Evolutionary conservation across 169 alveolate species (phyloP).

Genomic region (Babesia bovis): DNA sequence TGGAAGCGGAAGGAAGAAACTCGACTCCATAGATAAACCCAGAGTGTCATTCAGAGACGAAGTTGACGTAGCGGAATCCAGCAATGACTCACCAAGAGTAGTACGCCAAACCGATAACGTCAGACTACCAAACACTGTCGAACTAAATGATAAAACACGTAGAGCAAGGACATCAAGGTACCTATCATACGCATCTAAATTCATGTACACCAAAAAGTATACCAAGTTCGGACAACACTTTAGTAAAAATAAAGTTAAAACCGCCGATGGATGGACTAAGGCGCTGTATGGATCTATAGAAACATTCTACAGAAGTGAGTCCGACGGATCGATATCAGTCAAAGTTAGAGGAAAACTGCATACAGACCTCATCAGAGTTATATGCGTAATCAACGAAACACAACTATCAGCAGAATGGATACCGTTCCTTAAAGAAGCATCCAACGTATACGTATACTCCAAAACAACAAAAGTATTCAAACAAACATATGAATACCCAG

Average conservation of each 20-base stretch:
- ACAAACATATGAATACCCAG: slow-evolving; percentile 61
- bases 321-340: slow-evolving; percentile 39
- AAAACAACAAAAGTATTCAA: slow-evolving; percentile 37
- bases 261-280: slow-evolving; percentile 54
- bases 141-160: neutral
- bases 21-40: neutral
- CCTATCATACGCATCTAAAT: slow-evolving; percentile 12
- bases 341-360: slow-evolving; percentile 59
- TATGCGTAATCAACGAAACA: slow-evolving; percentile 47
- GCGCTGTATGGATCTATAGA: slow-evolving; percentile 38
- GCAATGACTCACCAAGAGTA: neutral
- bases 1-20: neutral
- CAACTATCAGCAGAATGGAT: slow-evolving; percentile 63
- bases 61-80: neutral
- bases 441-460: slow-evolving; percentile 27
- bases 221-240: slow-evolving; percentile 50
- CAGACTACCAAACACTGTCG: neutral
- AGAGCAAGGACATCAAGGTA: neutral
- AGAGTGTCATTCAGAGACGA: neutral
- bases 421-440: slow-evolving; percentile 56
- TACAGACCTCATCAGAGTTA: slow-evolving; percentile 26
- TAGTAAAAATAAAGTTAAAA: slow-evolving; percentile 31
- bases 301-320: slow-evolving; percentile 40
- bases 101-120: neutral
- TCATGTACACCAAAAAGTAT: slow-evolving; percentile 22